Evolutionary conservation across 2,329 filamentous ascomycete species (phyloP).

Genomic region (Ceratocystis cubensis): DNA sequence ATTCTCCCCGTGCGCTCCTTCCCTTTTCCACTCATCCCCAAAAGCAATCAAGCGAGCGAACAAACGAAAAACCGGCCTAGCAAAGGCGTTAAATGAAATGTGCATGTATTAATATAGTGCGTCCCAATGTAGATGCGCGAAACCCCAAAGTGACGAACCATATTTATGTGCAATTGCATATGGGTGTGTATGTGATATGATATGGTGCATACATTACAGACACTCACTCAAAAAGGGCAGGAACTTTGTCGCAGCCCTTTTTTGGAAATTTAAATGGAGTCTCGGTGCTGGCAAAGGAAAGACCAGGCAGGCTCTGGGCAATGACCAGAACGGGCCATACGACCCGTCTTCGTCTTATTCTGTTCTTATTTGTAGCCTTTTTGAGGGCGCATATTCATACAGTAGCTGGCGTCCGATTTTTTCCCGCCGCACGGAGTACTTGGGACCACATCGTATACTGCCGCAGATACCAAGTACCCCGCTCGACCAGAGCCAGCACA

Average conservation of each 20-base stretch:
- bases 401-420: background rate
- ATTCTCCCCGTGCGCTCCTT: background rate
- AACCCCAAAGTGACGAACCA: background rate
- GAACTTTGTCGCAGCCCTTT: background rate
- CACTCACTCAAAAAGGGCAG: background rate
- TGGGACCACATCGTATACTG: background rate
- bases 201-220: background rate
- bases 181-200: background rate
- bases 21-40: background rate
- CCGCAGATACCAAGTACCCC: constrained; percentile 10
- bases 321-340: background rate
- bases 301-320: background rate
- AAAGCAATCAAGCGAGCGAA: background rate
- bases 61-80: no score
- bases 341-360: background rate
- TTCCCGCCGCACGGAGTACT: constrained; percentile 13
- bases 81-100: background rate
- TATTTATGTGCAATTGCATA: background rate
- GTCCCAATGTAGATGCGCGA: background rate
- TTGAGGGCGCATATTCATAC: background rate
- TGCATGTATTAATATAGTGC: background rate
- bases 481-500: background rate
- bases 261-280: background rate
- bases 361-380: background rate
- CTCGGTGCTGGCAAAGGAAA: background rate